Base-by-base conservation (phyloP, 441 rosid species). In the Manihot esculenta region DNA sequence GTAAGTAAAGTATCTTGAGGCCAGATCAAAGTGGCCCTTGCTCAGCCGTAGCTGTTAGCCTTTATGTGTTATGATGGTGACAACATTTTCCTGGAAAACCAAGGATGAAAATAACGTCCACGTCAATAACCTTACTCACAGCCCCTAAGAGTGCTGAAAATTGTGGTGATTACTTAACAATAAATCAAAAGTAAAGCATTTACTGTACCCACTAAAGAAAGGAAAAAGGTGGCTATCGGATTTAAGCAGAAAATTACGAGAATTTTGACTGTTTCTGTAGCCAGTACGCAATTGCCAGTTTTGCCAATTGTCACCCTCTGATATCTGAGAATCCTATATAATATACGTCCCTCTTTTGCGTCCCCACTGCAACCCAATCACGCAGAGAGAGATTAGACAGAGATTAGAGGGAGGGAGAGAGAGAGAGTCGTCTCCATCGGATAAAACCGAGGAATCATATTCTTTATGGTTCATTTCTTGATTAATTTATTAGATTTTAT, bases 181-280 rank as follows among this genome's bases (percentile, higher is more conserved):
- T 30, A 30, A 30, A 30, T 33, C 38, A 33, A 33, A 33, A 33
- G 38, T 7, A 33, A 33, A 33, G 38, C 3, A 33, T 33, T 33
- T 33, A 7, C 38, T 33, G 38, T 33, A 33, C 38, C 38, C 38
- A 33, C 38, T 33, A 33, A 33, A 5, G 7, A 18, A 49, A 18
- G 1, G 18, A 49, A 1, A 0, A 1, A 0, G 3, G 8, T 5
- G 42, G 10, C 20, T 10, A 23, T 17, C 1, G 64, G 48, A 35
- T 38, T 1, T 18, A 20, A 63, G 53, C 53, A 63, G 54, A 24
- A 70, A 60, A 12, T 51, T 61, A 10, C 17, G 17, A n/a, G 33
- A 15, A 35, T 27, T 1, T 66, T n/a, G 61, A 73, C 56, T 17
- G 11, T 21, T 41, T 64, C 74, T 2, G 62, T 14, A 24, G 62